A percentile compares a stretch with the other conserved stretches of the same genome.
Evolutionary conservation across 1,139 yeast genomes (phyloP).

Genomic region (Pichia inconspicua): DNA sequence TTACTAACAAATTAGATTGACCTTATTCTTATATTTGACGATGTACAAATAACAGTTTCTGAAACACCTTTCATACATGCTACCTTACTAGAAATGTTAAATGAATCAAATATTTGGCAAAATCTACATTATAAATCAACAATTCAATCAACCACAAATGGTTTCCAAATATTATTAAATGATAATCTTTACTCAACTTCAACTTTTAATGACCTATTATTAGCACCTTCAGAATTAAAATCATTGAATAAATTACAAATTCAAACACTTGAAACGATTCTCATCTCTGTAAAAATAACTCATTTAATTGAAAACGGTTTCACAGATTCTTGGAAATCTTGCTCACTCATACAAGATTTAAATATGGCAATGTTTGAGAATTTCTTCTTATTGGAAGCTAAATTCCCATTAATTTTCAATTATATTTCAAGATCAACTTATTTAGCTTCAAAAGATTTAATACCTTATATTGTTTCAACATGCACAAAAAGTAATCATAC

Average conservation of each 20-base stretch:
- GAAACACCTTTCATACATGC: slow-evolving; percentile 6
- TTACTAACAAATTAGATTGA: background rate
- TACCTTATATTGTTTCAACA: slow-evolving; percentile 14
- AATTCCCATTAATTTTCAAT: slow-evolving; percentile 23
- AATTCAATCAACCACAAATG: background rate
- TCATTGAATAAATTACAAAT: slow-evolving; percentile 8
- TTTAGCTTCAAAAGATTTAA: slow-evolving; percentile 6
- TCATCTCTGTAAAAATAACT: slow-evolving; percentile 1
- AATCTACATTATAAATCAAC: background rate
- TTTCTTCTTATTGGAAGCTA: slow-evolving; percentile 7
- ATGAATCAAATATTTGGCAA: slow-evolving; percentile 7
- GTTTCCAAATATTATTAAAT: background rate
- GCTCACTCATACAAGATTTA: slow-evolving; percentile 8
- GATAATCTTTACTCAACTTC: slow-evolving; percentile 7
- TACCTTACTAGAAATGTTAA: slow-evolving; percentile 1
- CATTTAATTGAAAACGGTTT: background rate
- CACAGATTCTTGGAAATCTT: background rate
- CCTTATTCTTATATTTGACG: background rate
- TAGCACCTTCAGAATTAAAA: slow-evolving; percentile 5
- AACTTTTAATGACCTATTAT: slow-evolving; percentile 4
- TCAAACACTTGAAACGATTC: background rate
- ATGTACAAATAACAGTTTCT: background rate
- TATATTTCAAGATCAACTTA: slow-evolving; percentile 19
- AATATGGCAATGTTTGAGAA: slow-evolving; percentile 14
- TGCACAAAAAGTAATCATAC: slow-evolving; percentile 17